Base-by-base conservation (phyloP, 2,329 filamentous ascomycete species). In the Hortaea sp. region DNA sequence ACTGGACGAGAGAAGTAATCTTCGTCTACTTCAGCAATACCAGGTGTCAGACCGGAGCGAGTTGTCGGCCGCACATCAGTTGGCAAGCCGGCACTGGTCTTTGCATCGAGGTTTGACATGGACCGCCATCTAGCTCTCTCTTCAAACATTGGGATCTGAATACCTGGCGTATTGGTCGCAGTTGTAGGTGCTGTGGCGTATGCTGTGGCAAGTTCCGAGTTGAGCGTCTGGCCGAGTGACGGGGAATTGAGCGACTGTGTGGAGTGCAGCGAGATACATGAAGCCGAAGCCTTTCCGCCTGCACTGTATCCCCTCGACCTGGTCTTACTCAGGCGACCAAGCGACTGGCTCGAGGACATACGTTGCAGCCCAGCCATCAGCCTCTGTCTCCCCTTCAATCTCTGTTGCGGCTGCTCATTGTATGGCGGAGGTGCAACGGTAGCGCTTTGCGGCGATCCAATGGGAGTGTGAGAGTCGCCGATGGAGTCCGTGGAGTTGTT, bases 301-400 rank as follows among this genome's bases (percentile, higher is more conserved):
- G 68, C 82, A 7, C 82, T 79, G 57, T 83, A 84, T 39, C 78
- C 82, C 48, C 78, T 75, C 5, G 86, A 82, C 46, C 81, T 75
- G 28, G 79, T 70, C 49, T 84, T 78, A 46, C 79, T 76, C 45
- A 81, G 65, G 48, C 77, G 77, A 37, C 76, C 72, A 43, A 94
- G 69, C 11, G 84, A 85, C 1, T 85, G 82, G 5, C 83, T 87
- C 0, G 88, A 94, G 7, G 85, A 82, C 59, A 94, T 90, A 48
- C 86, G 82, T 51, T 90, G 83, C 42, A 94, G 74, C 30, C 82
- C 79, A 52, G 81, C 80, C 12, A 94, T 70, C 31, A 94, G 66
- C 49, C 82, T 79, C 57, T 82, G 79, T 41, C 84, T 78, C 44
- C 79, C 77, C 63, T 82, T 88, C 47, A 77, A 71, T 65, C 83